phyloP scores from a whole-genome alignment of 768 basidiomycete genomes.

The Phlebiopsis flavidoalba region DNA sequence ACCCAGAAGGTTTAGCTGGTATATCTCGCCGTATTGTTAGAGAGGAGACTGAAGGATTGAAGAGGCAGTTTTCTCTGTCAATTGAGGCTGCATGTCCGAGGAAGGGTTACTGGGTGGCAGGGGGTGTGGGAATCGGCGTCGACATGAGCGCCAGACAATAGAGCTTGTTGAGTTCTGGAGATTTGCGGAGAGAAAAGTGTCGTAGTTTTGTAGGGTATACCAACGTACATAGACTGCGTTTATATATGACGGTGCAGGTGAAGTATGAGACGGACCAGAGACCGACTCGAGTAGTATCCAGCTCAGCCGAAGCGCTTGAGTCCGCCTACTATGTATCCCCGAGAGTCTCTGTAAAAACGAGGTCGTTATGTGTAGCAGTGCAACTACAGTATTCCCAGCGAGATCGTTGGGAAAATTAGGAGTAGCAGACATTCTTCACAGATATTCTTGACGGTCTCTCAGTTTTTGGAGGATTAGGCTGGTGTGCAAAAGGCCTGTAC shows the following conservation, averaged over 20 bases:
- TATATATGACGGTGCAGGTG: neutral
- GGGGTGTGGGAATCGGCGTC: slow-evolving; percentile 35
- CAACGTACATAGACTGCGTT: neutral
- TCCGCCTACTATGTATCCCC: no score
- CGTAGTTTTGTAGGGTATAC: neutral
- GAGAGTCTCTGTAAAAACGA: no score
- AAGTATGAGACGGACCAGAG: neutral
- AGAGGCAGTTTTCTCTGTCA: slow-evolving; percentile 32
- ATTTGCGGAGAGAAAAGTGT: neutral
- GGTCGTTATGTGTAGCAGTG: no score
- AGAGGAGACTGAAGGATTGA: slow-evolving; percentile 26
- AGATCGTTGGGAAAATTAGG: no score
- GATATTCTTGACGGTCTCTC: no score
- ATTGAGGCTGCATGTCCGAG: slow-evolving; percentile 33
- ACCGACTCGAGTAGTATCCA: neutral
- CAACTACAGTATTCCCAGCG: no score
- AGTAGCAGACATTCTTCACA: no score
- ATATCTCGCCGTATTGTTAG: slow-evolving; percentile 15
- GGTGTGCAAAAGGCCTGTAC: no score
- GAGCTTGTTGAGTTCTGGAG: neutral
- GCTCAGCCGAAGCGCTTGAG: neutral
- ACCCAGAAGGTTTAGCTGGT: slow-evolving; percentile 11
- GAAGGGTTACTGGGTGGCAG: slow-evolving; percentile 34
- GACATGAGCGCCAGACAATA: slow-evolving; percentile 19
- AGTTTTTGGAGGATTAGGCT: no score